Conservation (phyloP, 129 eudicot species). For the Arctium lappa region DNA sequence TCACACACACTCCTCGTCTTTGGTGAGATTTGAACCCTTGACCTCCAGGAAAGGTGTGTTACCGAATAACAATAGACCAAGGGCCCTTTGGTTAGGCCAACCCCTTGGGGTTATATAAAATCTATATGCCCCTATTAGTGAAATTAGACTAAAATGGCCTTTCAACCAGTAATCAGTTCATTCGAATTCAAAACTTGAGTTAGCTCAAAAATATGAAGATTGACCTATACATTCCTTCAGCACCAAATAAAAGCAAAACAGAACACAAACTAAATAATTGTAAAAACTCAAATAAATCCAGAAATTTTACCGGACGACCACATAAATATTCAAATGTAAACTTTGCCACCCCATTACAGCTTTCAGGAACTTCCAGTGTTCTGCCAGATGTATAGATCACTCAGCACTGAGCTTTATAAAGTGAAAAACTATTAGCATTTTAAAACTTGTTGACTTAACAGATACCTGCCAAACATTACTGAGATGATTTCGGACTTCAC, state of each 20-base stretch:
- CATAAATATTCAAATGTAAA: conserved; percentile 82
- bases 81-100: too few relatives aligned
- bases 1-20: too few relatives aligned
- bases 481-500: conserved; percentile 54
- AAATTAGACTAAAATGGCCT: neutral
- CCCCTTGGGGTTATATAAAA: too few relatives aligned
- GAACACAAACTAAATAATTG: neutral
- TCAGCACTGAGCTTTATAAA: conserved; percentile 1
- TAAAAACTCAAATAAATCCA: neutral
- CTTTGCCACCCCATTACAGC: conserved; percentile 91
- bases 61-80: too few relatives aligned
- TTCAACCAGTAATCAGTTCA: neutral
- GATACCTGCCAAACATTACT: conserved; percentile 98
- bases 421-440: conserved; percentile 4
- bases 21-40: too few relatives aligned
- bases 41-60: too few relatives aligned
- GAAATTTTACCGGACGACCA: conserved; percentile 75
- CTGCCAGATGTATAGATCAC: conserved; percentile 38
- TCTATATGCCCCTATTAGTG: neutral
- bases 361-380: conserved; percentile 75
- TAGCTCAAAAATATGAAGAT: neutral
- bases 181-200: neutral
- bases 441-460: conserved; percentile 14
- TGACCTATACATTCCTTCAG: neutral
- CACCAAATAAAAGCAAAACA: neutral